Percentiles rank a stretch among this genome's conserved stretches.
phyloP scores from a whole-genome alignment of 768 basidiomycete genomes.

The Multifurca ochricompacta region DNA sequence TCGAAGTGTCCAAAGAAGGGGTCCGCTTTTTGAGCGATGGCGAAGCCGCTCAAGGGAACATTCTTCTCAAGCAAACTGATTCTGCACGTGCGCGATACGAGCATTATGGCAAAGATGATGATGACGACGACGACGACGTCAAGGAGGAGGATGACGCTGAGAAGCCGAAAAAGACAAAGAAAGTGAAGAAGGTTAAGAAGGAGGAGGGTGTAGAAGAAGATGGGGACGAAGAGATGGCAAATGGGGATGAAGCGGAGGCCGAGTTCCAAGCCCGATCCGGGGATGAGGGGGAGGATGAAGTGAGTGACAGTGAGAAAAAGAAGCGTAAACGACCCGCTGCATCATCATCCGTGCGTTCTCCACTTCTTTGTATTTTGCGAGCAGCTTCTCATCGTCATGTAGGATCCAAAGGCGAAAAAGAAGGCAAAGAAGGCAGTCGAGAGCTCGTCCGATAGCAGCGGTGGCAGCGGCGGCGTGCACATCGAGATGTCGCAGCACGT shows the following conservation, averaged over 20 bases:
- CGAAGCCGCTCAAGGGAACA: slow-evolving; percentile 85
- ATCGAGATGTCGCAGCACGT: slow-evolving; percentile 91
- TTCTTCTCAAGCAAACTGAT: slow-evolving; percentile 73
- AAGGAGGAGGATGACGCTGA: slow-evolving; percentile 38
- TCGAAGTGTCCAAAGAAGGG: slow-evolving; percentile 94
- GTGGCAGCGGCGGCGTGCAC: slow-evolving; percentile 48
- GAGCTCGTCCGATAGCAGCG: slow-evolving; percentile 35
- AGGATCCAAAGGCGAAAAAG: slow-evolving; percentile 44
- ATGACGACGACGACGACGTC: slow-evolving; percentile 26
- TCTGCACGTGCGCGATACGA: slow-evolving; percentile 19
- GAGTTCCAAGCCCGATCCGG: slow-evolving; percentile 30
- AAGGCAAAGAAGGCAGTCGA: slow-evolving; percentile 36
- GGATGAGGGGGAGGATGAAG: slow-evolving; percentile 32
- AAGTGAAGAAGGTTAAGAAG: slow-evolving; percentile 45
- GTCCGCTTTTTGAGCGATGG: slow-evolving; percentile 90
- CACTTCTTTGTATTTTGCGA: neutral
- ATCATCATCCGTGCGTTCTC: slow-evolving; percentile 37
- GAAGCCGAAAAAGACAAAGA: slow-evolving; percentile 40
- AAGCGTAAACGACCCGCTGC: slow-evolving; percentile 53
- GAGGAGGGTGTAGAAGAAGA: slow-evolving; percentile 31
- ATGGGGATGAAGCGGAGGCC: slow-evolving; percentile 44
- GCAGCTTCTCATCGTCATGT: slow-evolving; percentile 3
- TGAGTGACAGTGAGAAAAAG: slow-evolving; percentile 37
- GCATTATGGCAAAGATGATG: slow-evolving; percentile 23
- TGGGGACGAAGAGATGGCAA: slow-evolving; percentile 37